Evolutionary conservation across 164 flowering plant genomes (phyloP), one percentile per base, ranked within the genome.

Genomic region (Sextonia rubra): DNA sequence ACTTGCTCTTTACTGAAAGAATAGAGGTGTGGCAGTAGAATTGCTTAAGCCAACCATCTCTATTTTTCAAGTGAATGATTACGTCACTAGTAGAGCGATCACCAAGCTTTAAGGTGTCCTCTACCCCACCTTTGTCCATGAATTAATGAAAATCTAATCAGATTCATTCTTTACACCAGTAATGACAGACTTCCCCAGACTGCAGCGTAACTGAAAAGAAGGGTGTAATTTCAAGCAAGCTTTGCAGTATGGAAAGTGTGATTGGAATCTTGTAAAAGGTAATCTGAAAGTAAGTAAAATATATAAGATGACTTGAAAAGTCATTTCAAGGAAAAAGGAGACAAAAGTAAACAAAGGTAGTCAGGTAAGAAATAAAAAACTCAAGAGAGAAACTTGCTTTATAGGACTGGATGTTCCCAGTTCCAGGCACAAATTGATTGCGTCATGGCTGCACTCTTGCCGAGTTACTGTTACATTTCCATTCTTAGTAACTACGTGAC

Each of bases 11-110:
- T 60, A 69, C 71, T 64, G 22, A 73, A 61, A 90, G 86, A 71
- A 84, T 60, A 29, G 77, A 79, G 12, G 90, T 84, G 74, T 86
- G 85, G 58, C 81, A 77, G 70, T 77, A 77, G 78, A 88, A 87
- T 66, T 78, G 64, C 75, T 84, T 83, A 25, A 79, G 79, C 66
- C 77, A 79, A 69, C 86, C 82, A 71, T 77, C 80, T 72, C 62
- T 47, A 23, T 82, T 85, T 75, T 76, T 84, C 83, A 84, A 80
- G 67, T 58, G 64, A 71, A 87, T 77, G 25, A 75, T 71, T 32
- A 82, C 24, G 52, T 90, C 88, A 73, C 87, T 84, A 15, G 83
- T 78, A 23, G 66, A 74, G 62, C 25, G 71, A 63, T 86, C 86
- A 76, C 85, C 86, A 66, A 86, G 68, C 47, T 72, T 75, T 66